Conservation (phyloP, 2,329 filamentous ascomycete genomes). For the Alternaria triticina region DNA sequence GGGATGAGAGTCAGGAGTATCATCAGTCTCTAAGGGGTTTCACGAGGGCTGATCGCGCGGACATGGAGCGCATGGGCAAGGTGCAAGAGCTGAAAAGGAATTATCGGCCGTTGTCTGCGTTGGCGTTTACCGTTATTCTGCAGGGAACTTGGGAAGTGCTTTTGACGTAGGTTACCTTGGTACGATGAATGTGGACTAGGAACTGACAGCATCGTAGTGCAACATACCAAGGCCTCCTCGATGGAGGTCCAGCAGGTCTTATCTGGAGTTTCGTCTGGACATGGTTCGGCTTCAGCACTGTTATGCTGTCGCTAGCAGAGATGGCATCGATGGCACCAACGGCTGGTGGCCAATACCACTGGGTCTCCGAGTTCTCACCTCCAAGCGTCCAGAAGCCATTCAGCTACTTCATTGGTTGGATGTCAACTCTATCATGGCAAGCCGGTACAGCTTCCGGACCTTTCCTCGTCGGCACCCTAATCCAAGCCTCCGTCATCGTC, state of each 20-base stretch:
- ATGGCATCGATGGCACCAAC: slow-evolving; percentile 47
- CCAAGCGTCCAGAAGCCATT: slow-evolving; percentile 34
- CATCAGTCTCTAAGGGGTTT: slow-evolving; percentile 35
- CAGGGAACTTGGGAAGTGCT: slow-evolving; percentile 45
- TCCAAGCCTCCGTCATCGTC: slow-evolving; percentile 53
- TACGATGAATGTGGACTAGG: not conserved
- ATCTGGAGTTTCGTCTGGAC: slow-evolving; percentile 47
- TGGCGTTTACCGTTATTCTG: slow-evolving; percentile 43
- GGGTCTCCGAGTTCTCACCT: slow-evolving; percentile 45
- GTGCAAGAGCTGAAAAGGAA: slow-evolving; percentile 43
- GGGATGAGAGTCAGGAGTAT: slow-evolving; percentile 33
- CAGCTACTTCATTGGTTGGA: slow-evolving; percentile 53
- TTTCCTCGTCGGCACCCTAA: slow-evolving; percentile 57
- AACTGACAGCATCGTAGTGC: slow-evolving; percentile 23
- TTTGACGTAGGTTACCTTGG: slow-evolving; percentile 29
- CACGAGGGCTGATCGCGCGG: slow-evolving; percentile 35
- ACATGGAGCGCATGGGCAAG: slow-evolving; percentile 46
- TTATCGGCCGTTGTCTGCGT: slow-evolving; percentile 40
- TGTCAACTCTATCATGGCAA: slow-evolving; percentile 59
- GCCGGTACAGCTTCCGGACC: slow-evolving; percentile 56
- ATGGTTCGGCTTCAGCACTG: slow-evolving; percentile 41
- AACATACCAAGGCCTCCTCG: slow-evolving; percentile 36
- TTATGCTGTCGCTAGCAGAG: slow-evolving; percentile 43
- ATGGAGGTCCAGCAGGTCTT: slow-evolving; percentile 42
- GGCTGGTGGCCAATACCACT: slow-evolving; percentile 45